phyloP scores from a whole-genome alignment of 1,284 basidiomycete genomes.

The Hypsizygus ulmarius region DNA sequence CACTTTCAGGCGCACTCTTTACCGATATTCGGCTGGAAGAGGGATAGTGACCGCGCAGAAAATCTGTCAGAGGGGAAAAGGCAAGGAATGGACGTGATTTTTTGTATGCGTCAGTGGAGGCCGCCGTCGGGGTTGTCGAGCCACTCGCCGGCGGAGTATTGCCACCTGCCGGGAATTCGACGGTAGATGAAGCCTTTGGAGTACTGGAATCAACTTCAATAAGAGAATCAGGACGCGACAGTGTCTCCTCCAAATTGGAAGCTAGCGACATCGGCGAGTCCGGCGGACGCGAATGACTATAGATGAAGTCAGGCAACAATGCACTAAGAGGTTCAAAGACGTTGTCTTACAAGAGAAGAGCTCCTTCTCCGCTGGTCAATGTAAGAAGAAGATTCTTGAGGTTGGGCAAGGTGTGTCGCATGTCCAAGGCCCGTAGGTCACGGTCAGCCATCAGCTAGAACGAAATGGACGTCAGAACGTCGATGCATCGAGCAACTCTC shows the following conservation, averaged over 20 bases:
- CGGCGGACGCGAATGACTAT: constrained; percentile 21
- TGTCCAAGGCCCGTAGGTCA: constrained; percentile 84
- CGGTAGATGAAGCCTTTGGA: constrained; percentile 33
- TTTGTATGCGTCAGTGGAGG: constrained; percentile 33
- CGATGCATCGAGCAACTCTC: constrained; percentile 2
- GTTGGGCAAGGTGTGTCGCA: constrained; percentile 95
- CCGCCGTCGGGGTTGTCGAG: constrained; percentile 50
- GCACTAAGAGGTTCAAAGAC: constrained; percentile 1
- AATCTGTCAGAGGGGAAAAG: constrained; percentile 61
- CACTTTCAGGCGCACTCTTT: constrained; percentile 18
- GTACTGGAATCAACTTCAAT: constrained; percentile 31
- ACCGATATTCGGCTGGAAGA: constrained; percentile 34
- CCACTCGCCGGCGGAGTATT: constrained; percentile 49
- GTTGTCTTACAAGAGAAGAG: constrained; percentile 43
- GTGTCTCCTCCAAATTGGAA: constrained; percentile 24
- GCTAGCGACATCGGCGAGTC: constrained; percentile 29
- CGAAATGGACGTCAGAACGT: constrained; percentile 13
- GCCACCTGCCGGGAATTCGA: constrained; percentile 31
- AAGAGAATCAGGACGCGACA: constrained; percentile 23
- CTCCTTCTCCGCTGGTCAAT: constrained; percentile 66
- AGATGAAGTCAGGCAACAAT: constrained; percentile 1
- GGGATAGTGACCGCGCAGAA: constrained; percentile 59
- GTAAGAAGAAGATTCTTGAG: constrained; percentile 92
- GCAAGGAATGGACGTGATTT: constrained; percentile 46
- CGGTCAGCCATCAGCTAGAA: constrained; percentile 85